Conservation (phyloP, 495 filamentous ascomycete genomes). For the Talaromyces thailandensis region DNA sequence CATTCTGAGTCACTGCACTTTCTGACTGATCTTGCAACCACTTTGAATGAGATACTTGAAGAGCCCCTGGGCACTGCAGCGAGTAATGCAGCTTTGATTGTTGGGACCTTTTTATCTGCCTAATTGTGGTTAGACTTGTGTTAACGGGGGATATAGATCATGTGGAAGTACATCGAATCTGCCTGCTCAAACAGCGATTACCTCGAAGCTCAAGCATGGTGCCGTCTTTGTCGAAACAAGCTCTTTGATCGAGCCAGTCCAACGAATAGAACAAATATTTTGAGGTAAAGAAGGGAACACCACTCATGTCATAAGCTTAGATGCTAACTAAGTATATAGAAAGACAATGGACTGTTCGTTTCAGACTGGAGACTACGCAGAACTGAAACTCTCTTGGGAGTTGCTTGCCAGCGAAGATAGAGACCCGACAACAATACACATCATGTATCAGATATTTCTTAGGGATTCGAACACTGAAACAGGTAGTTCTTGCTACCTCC, state of each 20-base stretch:
- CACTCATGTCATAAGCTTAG: background rate
- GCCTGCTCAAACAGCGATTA: conserved; percentile 43
- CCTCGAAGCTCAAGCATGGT: conserved; percentile 59
- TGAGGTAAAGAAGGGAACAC: conserved; percentile 38
- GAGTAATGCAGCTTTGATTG: conserved; percentile 63
- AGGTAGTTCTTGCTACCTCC: background rate
- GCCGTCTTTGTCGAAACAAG: conserved; percentile 53
- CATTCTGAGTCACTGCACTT: conserved; percentile 13
- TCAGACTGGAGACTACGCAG: background rate
- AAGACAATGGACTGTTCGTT: background rate
- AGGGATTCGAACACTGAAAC: background rate
- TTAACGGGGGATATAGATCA: conserved; percentile 38
- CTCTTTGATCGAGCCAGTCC: conserved; percentile 56
- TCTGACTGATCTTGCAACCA: conserved; percentile 30
- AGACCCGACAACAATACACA: background rate
- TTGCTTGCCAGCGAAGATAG: background rate
- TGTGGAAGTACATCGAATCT: conserved; percentile 68
- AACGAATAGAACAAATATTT: conserved; percentile 56
- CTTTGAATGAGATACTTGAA: conserved; percentile 21
- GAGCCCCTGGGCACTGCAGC: conserved; percentile 41
- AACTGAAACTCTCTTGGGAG: background rate
- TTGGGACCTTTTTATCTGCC: conserved; percentile 20
- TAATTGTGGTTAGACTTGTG: background rate
- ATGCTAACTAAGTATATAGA: conserved; percentile 10
- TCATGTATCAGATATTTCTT: background rate